Evolutionary conservation across 306 rosid species (phyloP).

Genomic region (Castanopsis chinensis): DNA sequence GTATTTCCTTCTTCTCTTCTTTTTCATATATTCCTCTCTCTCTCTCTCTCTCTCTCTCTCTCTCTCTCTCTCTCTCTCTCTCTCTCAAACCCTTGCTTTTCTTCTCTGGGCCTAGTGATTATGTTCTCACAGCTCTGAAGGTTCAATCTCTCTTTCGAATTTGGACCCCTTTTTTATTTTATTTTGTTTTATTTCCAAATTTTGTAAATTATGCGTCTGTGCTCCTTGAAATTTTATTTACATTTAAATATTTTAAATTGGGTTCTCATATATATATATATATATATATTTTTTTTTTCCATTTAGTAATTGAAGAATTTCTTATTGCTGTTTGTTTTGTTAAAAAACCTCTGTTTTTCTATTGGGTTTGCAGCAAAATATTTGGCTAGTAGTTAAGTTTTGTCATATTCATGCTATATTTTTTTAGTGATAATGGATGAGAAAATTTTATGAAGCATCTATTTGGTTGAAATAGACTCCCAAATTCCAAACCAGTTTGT

Average conservation of each 20-base stretch:
- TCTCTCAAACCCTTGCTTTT: background rate
- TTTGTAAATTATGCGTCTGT: background rate
- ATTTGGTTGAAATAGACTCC: too few relatives aligned
- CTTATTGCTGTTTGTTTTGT: too few relatives aligned
- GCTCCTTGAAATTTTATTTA: background rate
- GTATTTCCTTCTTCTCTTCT: slow-evolving; percentile 14
- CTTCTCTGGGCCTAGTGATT: slow-evolving; percentile 44
- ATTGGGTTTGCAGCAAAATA: too few relatives aligned
- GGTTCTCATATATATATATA: background rate
- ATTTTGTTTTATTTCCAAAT: background rate
- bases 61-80: background rate
- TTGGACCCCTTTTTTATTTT: background rate
- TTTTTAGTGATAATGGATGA: too few relatives aligned
- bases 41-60: too few relatives aligned
- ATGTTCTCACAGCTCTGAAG: slow-evolving; percentile 33
- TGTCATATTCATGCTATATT: too few relatives aligned
- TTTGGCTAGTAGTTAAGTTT: too few relatives aligned
- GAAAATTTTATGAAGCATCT: too few relatives aligned
- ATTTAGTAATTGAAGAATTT: too few relatives aligned
- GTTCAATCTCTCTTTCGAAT: slow-evolving; percentile 12
- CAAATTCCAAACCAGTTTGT: too few relatives aligned
- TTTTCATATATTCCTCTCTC: background rate
- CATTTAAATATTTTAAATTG: background rate
- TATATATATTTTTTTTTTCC: background rate
- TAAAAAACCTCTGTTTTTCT: too few relatives aligned